phyloP scores from a whole-genome alignment of 2,329 filamentous ascomycete species.

The Cytospora piceicola region DNA sequence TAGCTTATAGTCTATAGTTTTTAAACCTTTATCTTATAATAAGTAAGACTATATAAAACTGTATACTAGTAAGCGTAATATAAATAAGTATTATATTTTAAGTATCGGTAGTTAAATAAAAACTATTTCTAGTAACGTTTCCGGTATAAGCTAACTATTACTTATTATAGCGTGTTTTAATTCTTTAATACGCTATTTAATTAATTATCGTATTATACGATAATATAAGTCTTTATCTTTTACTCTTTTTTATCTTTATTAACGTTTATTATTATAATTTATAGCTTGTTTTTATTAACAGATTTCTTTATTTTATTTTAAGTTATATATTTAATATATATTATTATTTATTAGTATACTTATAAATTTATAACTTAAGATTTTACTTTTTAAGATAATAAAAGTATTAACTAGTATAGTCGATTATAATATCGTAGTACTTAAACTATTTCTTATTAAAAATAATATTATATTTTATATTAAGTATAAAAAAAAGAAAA shows the following conservation, averaged over 20 bases:
- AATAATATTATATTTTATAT: constrained; percentile 1
- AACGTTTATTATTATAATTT: too few species aligned
- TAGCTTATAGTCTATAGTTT: too few species aligned
- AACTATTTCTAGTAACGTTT: neutral
- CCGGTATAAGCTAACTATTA: neutral
- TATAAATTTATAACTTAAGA: too few species aligned
- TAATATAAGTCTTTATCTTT: neutral
- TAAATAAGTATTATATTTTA: constrained; percentile 8
- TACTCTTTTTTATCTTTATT: neutral
- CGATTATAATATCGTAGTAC: neutral
- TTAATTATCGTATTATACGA: neutral
- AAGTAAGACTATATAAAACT: neutral
- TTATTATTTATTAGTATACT: too few species aligned
- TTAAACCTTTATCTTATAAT: too few species aligned
- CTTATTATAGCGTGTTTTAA: neutral
- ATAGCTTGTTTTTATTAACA: too few species aligned
- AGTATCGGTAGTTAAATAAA: neutral
- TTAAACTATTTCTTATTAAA: neutral
- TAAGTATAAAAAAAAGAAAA: too few species aligned
- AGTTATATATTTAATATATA: too few species aligned
- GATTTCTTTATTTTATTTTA: too few species aligned
- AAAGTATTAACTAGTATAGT: too few species aligned
- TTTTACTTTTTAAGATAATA: too few species aligned
- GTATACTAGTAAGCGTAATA: neutral
- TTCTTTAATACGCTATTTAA: neutral